Conservation (phyloP, 352 stramenopile genomes). For the Lagenidium giganteum region DNA sequence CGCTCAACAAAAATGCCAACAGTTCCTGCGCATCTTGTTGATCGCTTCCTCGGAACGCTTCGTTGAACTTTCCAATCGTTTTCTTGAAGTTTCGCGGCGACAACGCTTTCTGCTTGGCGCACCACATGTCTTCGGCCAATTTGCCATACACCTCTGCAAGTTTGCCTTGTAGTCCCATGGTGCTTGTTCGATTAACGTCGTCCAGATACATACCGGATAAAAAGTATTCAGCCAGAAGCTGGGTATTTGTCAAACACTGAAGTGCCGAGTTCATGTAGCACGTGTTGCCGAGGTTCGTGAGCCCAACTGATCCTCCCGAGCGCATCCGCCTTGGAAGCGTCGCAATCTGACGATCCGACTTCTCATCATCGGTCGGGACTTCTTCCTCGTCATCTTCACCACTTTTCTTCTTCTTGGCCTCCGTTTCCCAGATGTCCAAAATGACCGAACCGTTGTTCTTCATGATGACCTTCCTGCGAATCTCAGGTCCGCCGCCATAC, state of each 20-base stretch:
- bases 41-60: slow-evolving; percentile 94
- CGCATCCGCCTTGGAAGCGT: slow-evolving; percentile 72
- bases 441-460: slow-evolving; percentile 47
- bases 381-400: slow-evolving; percentile 35
- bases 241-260: slow-evolving; percentile 95
- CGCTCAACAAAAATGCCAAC: slow-evolving; percentile 94
- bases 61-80: slow-evolving; percentile 92
- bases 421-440: slow-evolving; percentile 77
- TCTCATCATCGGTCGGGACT: slow-evolving; percentile 17
- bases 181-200: slow-evolving; percentile 96
- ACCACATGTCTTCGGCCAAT: slow-evolving; percentile 95
- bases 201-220: slow-evolving; percentile 88
- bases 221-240: slow-evolving; percentile 96
- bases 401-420: slow-evolving; percentile 37
- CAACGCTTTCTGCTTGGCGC: slow-evolving; percentile 91
- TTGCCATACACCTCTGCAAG: slow-evolving; percentile 94
- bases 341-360: slow-evolving; percentile 41
- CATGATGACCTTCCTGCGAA: slow-evolving; percentile 80
- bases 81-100: slow-evolving; percentile 93
- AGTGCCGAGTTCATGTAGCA: slow-evolving; percentile 95
- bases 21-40: slow-evolving; percentile 99
- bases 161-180: slow-evolving; percentile 93
- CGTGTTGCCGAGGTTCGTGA: slow-evolving; percentile 93
- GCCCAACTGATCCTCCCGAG: slow-evolving; percentile 63
- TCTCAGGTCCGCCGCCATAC: slow-evolving; percentile 88